A percentile compares a stretch with the other conserved stretches of the same genome.
These are phyloP conservation scores for Lichtheimia hyalospora DNA, from an alignment of 371 early-diverging fungal genomes.

Conservation along the genomic window DNA sequence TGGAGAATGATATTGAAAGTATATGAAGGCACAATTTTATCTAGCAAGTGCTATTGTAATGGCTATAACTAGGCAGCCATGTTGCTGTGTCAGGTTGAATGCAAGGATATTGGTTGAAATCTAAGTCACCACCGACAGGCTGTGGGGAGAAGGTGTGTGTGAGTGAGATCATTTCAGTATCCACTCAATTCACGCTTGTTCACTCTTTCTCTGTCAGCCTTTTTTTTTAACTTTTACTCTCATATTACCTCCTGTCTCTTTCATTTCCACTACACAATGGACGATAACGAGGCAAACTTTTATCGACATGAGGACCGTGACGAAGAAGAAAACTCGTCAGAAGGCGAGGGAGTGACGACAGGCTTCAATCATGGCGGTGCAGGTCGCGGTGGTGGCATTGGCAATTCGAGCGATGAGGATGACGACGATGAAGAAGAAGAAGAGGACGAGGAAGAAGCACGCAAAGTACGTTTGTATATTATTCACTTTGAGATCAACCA, in stretches of 20 bases:
- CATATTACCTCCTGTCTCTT: not conserved
- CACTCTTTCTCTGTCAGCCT: not conserved
- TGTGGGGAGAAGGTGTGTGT: too few species aligned
- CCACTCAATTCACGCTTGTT: not conserved
- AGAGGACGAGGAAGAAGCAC: slow-evolving; percentile 57
- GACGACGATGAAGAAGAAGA: slow-evolving; percentile 65
- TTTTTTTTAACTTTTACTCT: not conserved
- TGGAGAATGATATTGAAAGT: too few species aligned
- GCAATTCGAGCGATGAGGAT: slow-evolving; percentile 51
- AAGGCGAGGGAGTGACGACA: slow-evolving; percentile 55
- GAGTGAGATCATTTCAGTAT: not conserved
- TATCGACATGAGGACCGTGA: slow-evolving; percentile 6
- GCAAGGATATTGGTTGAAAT: too few species aligned
- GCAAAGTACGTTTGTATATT: slow-evolving; percentile 26
- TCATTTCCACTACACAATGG: not conserved
- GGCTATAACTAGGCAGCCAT: too few species aligned
- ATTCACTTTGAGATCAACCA: not conserved
- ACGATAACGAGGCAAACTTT: slow-evolving; percentile 7
- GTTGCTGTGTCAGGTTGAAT: too few species aligned
- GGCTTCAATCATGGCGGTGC: slow-evolving; percentile 43
- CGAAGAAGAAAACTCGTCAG: slow-evolving; percentile 13
- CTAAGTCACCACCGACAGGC: too few species aligned
- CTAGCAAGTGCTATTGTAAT: too few species aligned
- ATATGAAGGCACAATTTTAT: too few species aligned
- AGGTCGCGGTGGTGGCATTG: slow-evolving; percentile 40